These are phyloP conservation scores for Tieghemostelium lacteum DNA, from an alignment of 78 protist genomes.

Conservation along the genomic window DNA sequence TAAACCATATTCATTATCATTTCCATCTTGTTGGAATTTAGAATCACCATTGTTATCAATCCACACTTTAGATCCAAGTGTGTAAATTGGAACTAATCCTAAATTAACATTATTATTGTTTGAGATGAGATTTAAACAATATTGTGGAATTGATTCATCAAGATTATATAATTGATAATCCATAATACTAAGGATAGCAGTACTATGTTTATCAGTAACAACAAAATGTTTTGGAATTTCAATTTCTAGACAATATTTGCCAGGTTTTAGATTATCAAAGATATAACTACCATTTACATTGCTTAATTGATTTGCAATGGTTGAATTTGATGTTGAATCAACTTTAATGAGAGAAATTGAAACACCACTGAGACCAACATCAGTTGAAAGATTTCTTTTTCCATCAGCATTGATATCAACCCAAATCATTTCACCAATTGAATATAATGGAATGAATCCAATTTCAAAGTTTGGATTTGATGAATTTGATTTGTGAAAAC, in stretches of 20 bases:
- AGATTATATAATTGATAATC: no score
- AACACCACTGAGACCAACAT: background rate
- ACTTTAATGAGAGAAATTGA: background rate
- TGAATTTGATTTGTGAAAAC: background rate
- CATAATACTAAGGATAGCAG: background rate
- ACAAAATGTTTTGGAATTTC: background rate
- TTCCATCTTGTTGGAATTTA: background rate
- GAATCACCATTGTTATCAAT: background rate
- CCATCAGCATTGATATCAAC: conserved; percentile 1
- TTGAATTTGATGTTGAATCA: background rate
- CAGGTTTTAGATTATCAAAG: conserved; percentile 18
- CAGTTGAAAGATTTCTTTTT: background rate
- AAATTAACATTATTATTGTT: background rate
- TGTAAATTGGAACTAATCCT: background rate
- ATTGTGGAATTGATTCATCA: conserved; percentile 9
- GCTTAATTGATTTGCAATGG: no score
- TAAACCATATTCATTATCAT: background rate
- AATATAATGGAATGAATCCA: conserved; percentile 17
- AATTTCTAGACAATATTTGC: background rate
- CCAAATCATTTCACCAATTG: conserved; percentile 23
- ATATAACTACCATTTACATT: conserved; percentile 19
- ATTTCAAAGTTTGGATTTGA: background rate
- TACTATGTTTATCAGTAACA: background rate
- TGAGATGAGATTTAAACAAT: background rate
- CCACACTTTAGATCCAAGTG: background rate